A percentile compares a stretch with the other conserved stretches of the same genome.
phyloP scores from a whole-genome alignment of 345 rosid genomes.

The Gossypium rotundifolium region DNA sequence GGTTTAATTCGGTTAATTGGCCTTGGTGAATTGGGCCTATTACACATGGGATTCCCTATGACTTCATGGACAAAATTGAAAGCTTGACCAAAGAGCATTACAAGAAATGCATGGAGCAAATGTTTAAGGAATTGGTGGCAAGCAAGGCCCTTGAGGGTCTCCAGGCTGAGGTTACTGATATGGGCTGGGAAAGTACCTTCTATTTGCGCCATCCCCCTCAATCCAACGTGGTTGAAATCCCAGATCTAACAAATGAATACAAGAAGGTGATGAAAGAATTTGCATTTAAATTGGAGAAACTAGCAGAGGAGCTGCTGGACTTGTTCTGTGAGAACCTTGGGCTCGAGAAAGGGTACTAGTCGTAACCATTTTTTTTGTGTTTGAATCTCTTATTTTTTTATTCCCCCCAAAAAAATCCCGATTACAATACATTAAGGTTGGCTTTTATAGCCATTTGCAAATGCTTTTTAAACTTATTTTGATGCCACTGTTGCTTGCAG shows the following conservation, averaged over 20 bases:
- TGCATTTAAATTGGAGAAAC: slow-evolving; percentile 60
- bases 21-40: no score
- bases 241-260: slow-evolving; percentile 72
- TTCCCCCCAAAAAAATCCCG: no score
- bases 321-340: slow-evolving; percentile 84
- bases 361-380: no score
- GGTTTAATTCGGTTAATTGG: no score
- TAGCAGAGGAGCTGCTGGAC: slow-evolving; percentile 76
- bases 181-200: slow-evolving; percentile 97
- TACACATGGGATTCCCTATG: slow-evolving; percentile 59
- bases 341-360: slow-evolving; percentile 68
- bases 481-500: no score
- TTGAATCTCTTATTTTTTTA: no score
- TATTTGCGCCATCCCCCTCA: slow-evolving; percentile 63
- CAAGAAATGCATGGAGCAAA: slow-evolving; percentile 79
- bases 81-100: slow-evolving; percentile 70
- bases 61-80: slow-evolving; percentile 71
- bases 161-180: slow-evolving; percentile 54
- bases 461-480: no score
- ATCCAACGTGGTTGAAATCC: slow-evolving; percentile 56
- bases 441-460: no score
- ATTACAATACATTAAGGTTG: no score
- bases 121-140: slow-evolving; percentile 68
- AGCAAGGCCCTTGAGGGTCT: slow-evolving; percentile 61
- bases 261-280: slow-evolving; percentile 76